Evolutionary conservation across 257 asterid genomes (phyloP).

Genomic region (Capsicum baccatum): DNA sequence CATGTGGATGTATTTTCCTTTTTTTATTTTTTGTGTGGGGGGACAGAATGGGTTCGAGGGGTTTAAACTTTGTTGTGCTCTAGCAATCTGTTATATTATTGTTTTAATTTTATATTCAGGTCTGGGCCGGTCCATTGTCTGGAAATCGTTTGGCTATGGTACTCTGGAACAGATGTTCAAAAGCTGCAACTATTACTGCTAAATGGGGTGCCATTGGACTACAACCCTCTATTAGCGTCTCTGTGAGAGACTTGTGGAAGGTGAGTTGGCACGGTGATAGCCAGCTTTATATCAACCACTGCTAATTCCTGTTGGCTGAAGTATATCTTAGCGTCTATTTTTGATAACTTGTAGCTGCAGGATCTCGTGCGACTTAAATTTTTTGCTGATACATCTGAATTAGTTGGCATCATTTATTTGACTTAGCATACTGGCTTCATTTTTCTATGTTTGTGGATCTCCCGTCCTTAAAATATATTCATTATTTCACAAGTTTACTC

Average conservation of each 20-base stretch:
- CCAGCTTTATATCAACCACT: not conserved
- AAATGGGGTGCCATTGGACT: slow-evolving; percentile 77
- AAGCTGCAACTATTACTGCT: slow-evolving; percentile 61
- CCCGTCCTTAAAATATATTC: not conserved
- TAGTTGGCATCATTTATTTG: not conserved
- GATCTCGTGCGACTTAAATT: not conserved
- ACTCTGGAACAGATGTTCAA: slow-evolving; percentile 84
- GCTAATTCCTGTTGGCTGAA: not conserved
- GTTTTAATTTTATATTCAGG: slow-evolving; percentile 45
- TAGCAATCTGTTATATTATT: not conserved
- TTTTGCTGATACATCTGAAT: not conserved
- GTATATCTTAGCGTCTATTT: not conserved
- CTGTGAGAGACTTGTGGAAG: slow-evolving; percentile 89
- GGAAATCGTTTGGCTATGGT: slow-evolving; percentile 71
- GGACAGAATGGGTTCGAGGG: not conserved
- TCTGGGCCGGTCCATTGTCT: slow-evolving; percentile 98
- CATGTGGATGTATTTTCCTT: not conserved
- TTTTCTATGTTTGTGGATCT: not conserved
- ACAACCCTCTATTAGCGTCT: slow-evolving; percentile 67
- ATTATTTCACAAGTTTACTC: not conserved
- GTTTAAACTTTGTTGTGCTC: not conserved
- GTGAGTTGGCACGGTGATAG: slow-evolving; percentile 41
- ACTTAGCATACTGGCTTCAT: not conserved
- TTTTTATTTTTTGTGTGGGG: not conserved
- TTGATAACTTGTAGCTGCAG: not conserved